Conservation (phyloP, 1,139 yeast species). For the Sugiyamaella castrensis region DNA sequence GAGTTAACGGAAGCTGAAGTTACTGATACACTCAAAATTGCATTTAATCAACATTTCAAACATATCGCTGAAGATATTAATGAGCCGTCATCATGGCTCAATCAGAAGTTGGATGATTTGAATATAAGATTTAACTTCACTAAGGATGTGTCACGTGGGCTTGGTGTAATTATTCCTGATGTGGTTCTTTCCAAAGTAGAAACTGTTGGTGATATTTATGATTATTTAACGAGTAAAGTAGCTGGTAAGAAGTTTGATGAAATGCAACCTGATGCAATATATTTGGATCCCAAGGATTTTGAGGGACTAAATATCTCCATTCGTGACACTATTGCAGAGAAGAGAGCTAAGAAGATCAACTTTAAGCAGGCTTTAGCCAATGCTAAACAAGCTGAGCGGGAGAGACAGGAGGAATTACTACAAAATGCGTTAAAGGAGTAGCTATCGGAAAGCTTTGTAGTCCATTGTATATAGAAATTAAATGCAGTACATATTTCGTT, state of each 20-base stretch:
- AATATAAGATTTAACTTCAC: conserved; percentile 54
- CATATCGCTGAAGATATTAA: not conserved
- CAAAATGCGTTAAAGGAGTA: conserved; percentile 29
- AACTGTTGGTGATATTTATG: conserved; percentile 46
- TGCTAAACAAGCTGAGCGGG: conserved; percentile 44
- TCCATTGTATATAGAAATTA: no score
- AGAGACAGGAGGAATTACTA: conserved; percentile 38
- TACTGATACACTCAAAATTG: conserved; percentile 19
- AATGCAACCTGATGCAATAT: conserved; percentile 72
- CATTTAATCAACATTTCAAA: conserved; percentile 9
- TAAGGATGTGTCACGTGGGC: conserved; percentile 54
- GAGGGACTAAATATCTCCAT: conserved; percentile 50
- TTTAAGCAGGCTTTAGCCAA: conserved; percentile 44
- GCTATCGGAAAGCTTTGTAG: no score
- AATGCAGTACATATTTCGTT: no score
- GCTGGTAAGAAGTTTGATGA: conserved; percentile 54
- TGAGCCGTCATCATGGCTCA: conserved; percentile 7
- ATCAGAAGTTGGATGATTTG: conserved; percentile 12
- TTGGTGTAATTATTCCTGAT: conserved; percentile 70
- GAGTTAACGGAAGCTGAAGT: conserved; percentile 25
- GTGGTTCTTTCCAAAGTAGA: conserved; percentile 51
- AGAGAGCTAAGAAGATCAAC: conserved; percentile 41
- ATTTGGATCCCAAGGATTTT: conserved; percentile 50
- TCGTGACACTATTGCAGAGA: conserved; percentile 42
- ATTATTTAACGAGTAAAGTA: conserved; percentile 46